Evolutionary conservation across 2,329 filamentous ascomycete species (phyloP).

Genomic region (Fusarium sp.): DNA sequence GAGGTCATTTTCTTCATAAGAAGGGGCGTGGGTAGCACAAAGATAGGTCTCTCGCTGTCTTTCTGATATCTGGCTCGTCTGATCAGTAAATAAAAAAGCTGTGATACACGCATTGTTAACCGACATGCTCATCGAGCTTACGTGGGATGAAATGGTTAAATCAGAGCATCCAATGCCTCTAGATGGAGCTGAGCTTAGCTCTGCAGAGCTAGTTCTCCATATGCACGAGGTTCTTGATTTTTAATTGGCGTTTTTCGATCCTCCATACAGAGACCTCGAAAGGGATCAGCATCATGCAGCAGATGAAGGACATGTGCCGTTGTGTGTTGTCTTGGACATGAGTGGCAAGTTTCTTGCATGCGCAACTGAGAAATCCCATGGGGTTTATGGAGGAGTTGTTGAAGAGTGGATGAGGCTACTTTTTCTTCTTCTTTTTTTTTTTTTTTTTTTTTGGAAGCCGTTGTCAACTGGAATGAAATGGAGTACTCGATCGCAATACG

Average conservation of each 20-base stretch:
- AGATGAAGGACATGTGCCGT: slow-evolving; percentile 1
- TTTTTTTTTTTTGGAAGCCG: no score
- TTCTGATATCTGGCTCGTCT: slow-evolving; percentile 14
- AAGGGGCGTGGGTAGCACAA: not conserved
- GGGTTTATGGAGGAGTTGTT: slow-evolving; percentile 19
- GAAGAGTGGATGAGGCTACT: not conserved
- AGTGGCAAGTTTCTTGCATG: slow-evolving; percentile 21
- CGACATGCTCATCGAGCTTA: slow-evolving; percentile 19
- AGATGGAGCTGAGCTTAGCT: slow-evolving; percentile 5
- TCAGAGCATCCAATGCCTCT: not conserved
- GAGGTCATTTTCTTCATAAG: not conserved
- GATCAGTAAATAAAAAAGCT: not conserved
- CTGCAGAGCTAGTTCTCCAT: slow-evolving; percentile 6
- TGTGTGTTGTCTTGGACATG: slow-evolving; percentile 11
- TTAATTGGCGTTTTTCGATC: slow-evolving; percentile 16
- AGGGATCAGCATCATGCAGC: slow-evolving; percentile 17
- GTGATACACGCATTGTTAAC: slow-evolving; percentile 12
- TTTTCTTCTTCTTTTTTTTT: no score
- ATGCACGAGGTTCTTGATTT: not conserved
- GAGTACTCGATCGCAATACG: slow-evolving; percentile 12
- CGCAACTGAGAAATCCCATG: slow-evolving; percentile 13
- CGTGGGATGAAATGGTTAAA: slow-evolving; percentile 15
- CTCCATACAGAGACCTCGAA: not conserved
- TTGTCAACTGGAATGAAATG: not conserved
- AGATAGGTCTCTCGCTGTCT: not conserved